Evolutionary conservation across 345 rosid species (phyloP).

Genomic region (Erodium maritimum): DNA sequence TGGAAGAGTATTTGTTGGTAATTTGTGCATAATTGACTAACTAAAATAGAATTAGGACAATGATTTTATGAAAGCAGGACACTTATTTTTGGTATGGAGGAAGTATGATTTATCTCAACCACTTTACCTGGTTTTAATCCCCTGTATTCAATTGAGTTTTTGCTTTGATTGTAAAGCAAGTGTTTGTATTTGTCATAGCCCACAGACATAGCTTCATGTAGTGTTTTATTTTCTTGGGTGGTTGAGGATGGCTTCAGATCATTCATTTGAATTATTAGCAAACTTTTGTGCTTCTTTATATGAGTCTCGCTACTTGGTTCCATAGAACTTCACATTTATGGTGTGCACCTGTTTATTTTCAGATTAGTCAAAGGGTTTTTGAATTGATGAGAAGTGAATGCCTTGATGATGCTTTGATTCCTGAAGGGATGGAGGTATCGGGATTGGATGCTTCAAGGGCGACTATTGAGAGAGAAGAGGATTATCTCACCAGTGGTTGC

Average conservation of each 20-base stretch:
- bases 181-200: too few species aligned
- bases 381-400: slow-evolving; percentile 51
- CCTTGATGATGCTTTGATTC: slow-evolving; percentile 21
- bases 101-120: background rate
- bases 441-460: slow-evolving; percentile 17
- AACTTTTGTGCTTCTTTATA: background rate
- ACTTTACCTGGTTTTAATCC: background rate
- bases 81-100: too few species aligned
- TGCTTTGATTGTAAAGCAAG: background rate
- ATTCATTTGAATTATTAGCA: background rate
- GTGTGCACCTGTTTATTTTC: slow-evolving; percentile 15
- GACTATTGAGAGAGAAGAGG: slow-evolving; percentile 24
- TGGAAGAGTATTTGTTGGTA: too few species aligned
- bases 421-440: slow-evolving; percentile 24
- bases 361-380: slow-evolving; percentile 87
- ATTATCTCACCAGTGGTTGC: slow-evolving; percentile 13
- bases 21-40: too few species aligned
- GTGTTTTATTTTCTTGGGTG: background rate
- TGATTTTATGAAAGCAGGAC: too few species aligned
- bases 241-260: background rate
- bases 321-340: slow-evolving; percentile 4
- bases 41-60: too few species aligned
- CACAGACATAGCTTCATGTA: background rate
- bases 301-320: background rate
- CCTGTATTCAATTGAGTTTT: background rate